Percentiles rank a stretch among this genome's conserved stretches.
Conservation (phyloP, 2,329 filamentous ascomycete species). For the Fusarium fujikuroi region DNA sequence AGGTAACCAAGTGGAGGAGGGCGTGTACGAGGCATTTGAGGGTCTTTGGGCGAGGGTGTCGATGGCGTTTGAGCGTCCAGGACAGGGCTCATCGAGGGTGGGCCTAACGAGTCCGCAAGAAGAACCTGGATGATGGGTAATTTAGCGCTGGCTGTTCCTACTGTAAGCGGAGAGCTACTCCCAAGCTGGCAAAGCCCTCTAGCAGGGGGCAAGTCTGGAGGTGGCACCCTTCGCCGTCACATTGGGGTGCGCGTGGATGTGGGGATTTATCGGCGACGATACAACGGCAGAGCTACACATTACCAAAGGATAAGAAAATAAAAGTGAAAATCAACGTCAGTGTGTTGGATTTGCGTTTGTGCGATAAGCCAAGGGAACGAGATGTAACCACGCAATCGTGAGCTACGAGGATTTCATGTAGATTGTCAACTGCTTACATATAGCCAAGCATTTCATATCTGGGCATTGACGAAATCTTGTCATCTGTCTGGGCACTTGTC, state of each 20-base stretch:
- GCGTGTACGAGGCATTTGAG: conserved; percentile 35
- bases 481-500: neutral
- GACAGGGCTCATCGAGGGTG: conserved; percentile 32
- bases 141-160: conserved; percentile 15
- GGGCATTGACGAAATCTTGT: conserved; percentile 5
- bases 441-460: neutral
- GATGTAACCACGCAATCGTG: neutral
- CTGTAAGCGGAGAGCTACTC: conserved; percentile 25
- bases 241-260: conserved; percentile 29
- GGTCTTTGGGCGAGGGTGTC: conserved; percentile 26
- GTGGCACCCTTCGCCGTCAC: conserved; percentile 35
- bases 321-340: neutral
- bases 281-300: conserved; percentile 4
- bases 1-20: conserved; percentile 36
- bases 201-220: conserved; percentile 36
- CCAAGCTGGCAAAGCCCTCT: conserved; percentile 24
- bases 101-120: conserved; percentile 24
- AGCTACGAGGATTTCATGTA: neutral
- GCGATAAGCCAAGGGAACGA: neutral
- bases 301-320: neutral
- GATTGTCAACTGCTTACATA: neutral
- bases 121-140: conserved; percentile 36
- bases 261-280: conserved; percentile 29
- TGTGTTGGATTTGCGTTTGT: neutral
- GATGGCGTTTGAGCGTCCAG: conserved; percentile 29